Evolutionary conservation across 305 asterid genomes (phyloP), one percentile per base, ranked within the genome.

Genomic region (Solanum hybrid): DNA sequence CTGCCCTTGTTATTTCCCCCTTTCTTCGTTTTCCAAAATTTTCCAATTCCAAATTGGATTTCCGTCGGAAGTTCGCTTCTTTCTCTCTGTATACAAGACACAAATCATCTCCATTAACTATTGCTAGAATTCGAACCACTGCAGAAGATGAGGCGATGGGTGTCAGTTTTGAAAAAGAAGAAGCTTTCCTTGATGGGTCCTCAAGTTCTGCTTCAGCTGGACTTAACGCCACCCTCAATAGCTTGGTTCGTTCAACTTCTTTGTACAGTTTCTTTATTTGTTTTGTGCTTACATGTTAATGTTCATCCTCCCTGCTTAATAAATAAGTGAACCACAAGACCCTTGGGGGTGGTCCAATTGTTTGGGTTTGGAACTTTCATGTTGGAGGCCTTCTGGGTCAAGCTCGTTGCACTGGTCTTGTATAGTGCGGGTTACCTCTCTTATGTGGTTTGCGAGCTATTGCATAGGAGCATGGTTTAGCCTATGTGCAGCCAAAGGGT

Each of bases 161-260:
- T 11, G 40, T 51, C 13, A 51, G 22, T 46, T 29, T 96, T 61
- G 97, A 96, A 91, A 95, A 90, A 89, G 96, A 94, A 87, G 92
- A 91, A 74, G 12, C 2, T 90, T 88, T 94, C 57, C 42, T 94
- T 91, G 88, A 82, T 28, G 94, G 80, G 89, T 89, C 93, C 76
- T 61, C 89, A 82, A 35, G 20, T 86, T 90, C 87, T 39, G 90
- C 40, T 26, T 86, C 90, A 37, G 87, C 73, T 86, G 95, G 95
- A 64, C 67, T 97, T 64, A 94, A 95, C 86, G 93, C 98, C 89
- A 93, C 93, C 57, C 88, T 95, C 11, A 94, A 97, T 93, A 89
- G 36, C 90, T 89, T 94, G 98, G 98, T 97, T 67, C 69, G 94
- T 93, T 36, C 57, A 76, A 24, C 86, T 61, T 61, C 71, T 22